These are phyloP conservation scores for Cyberlindnera subsufficiens DNA, from an alignment of 805 yeast species.

Conservation along the genomic window DNA sequence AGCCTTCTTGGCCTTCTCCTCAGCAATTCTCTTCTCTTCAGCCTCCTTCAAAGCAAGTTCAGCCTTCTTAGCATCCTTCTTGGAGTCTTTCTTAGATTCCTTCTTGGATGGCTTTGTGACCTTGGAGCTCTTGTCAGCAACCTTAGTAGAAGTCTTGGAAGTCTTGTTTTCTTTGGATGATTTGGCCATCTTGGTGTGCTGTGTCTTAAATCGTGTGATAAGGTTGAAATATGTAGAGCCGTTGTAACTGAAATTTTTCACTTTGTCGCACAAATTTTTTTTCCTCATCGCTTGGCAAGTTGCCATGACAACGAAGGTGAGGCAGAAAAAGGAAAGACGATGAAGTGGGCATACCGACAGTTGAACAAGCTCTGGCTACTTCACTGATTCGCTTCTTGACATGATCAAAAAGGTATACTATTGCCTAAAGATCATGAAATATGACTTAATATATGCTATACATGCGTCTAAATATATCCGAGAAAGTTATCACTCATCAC, in stretches of 20 bases:
- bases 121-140: constrained; percentile 19
- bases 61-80: constrained; percentile 26
- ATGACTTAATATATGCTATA: too few relatives aligned
- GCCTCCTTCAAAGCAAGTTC: constrained; percentile 22
- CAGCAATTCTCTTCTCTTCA: constrained; percentile 19
- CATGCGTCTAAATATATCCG: too few relatives aligned
- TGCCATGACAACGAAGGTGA: neutral
- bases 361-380: too few relatives aligned
- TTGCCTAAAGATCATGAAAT: too few relatives aligned
- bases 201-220: neutral
- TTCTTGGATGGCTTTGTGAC: constrained; percentile 21
- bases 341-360: neutral
- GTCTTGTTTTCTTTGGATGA: constrained; percentile 11
- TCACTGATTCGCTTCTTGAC: too few relatives aligned
- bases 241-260: neutral
- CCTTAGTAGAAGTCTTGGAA: constrained; percentile 11
- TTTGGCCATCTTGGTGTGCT: constrained; percentile 1
- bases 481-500: constrained; percentile 25
- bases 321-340: neutral
- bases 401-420: too few relatives aligned
- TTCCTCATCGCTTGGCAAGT: constrained; percentile 1
- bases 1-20: constrained; percentile 23
- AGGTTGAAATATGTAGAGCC: too few relatives aligned
- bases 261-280: neutral
- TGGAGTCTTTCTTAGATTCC: constrained; percentile 17